Evolutionary conservation across 2,329 filamentous ascomycete genomes (phyloP).

Genomic region (Colletotrichum chlorophyti): DNA sequence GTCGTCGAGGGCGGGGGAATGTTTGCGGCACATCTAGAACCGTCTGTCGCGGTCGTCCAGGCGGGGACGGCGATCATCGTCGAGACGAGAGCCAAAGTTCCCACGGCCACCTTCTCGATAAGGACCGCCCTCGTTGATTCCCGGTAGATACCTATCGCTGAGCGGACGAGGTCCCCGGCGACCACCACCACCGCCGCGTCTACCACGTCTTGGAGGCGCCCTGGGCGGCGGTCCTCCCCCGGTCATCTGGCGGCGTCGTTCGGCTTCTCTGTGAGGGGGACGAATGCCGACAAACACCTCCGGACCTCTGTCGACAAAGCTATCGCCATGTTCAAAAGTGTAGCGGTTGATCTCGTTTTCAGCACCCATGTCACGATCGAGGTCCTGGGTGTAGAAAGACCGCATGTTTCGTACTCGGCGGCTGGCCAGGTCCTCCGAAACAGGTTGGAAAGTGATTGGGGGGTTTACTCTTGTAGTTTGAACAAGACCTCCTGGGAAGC

Average conservation of each 20-base stretch:
- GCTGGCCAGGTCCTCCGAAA: constrained; percentile 67
- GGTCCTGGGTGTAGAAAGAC: constrained; percentile 52
- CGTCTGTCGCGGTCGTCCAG: constrained; percentile 26
- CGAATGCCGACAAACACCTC: constrained; percentile 73
- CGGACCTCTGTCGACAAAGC: constrained; percentile 74
- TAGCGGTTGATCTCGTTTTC: constrained; percentile 69
- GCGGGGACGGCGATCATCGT: constrained; percentile 29
- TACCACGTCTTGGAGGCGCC: background rate
- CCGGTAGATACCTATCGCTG: constrained; percentile 43
- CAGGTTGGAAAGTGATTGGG: constrained; percentile 58
- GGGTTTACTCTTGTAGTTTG: constrained; percentile 50
- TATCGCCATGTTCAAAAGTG: constrained; percentile 72
- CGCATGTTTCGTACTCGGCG: constrained; percentile 67
- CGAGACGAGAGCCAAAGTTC: constrained; percentile 28
- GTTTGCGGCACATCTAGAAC: too few species aligned
- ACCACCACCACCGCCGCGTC: constrained; percentile 37
- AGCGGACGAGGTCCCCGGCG: constrained; percentile 36
- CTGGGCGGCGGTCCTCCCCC: constrained; percentile 29
- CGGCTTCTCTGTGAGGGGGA: constrained; percentile 61
- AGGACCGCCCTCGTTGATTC: constrained; percentile 29
- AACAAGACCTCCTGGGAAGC: constrained; percentile 31
- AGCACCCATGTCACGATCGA: constrained; percentile 49
- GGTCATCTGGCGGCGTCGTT: constrained; percentile 40
- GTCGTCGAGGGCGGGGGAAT: too few species aligned
- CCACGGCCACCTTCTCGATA: constrained; percentile 33